Percentiles rank a stretch among this genome's conserved stretches.
phyloP scores from a whole-genome alignment of 805 yeast genomes.

The Saccharomycopsis capsularis region DNA sequence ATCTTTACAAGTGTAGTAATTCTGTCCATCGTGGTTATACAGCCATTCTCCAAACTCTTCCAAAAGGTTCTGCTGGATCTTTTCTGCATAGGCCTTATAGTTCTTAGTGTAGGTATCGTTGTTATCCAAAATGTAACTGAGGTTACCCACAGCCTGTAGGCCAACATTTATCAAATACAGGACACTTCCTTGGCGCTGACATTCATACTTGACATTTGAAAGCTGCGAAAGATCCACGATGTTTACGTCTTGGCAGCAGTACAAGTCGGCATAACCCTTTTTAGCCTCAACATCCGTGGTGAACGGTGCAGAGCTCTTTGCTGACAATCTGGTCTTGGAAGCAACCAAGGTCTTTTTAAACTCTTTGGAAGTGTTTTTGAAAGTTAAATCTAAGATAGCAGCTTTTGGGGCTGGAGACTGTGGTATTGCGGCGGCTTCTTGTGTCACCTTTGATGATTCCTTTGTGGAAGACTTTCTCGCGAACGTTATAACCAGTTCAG shows the following conservation, averaged over 20 bases:
- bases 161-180: slow-evolving; percentile 15
- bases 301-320: background rate
- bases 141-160: slow-evolving; percentile 8
- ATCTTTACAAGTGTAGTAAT: slow-evolving; percentile 7
- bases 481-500: no score
- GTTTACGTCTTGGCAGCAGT: background rate
- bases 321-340: background rate
- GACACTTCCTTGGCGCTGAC: slow-evolving; percentile 10
- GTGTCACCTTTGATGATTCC: no score
- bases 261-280: background rate
- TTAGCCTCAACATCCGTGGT: background rate
- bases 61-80: slow-evolving; percentile 10
- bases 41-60: slow-evolving; percentile 13
- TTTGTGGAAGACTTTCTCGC: no score
- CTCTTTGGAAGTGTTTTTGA: no score
- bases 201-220: slow-evolving; percentile 9
- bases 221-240: background rate
- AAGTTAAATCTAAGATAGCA: no score
- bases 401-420: no score
- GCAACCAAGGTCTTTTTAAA: no score
- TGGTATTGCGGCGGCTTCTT: no score
- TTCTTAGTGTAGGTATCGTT: slow-evolving; percentile 7
- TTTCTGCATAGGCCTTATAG: slow-evolving; percentile 12
- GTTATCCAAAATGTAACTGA: slow-evolving; percentile 12
- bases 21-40: background rate